Evolutionary conservation across 257 asterid genomes (phyloP).

Genomic region (Fraxinus excelsior): DNA sequence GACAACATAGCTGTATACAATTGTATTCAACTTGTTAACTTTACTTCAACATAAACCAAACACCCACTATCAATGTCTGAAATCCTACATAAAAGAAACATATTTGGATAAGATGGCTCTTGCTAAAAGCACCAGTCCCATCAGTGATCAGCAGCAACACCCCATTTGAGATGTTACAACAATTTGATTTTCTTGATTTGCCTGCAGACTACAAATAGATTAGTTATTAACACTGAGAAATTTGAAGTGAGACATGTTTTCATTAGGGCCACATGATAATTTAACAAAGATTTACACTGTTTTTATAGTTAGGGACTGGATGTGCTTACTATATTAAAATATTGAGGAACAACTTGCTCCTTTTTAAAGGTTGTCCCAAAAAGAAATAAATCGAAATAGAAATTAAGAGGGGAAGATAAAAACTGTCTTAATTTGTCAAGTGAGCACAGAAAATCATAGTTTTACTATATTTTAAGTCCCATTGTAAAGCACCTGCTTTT

Average conservation of each 20-base stretch:
- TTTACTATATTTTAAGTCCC: not conserved
- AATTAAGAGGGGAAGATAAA: too few relatives aligned
- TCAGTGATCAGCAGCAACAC: constrained; percentile 22
- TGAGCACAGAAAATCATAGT: not conserved
- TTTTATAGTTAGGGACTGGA: not conserved
- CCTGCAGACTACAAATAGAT: not conserved
- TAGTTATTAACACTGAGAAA: not conserved
- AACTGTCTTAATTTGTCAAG: too few relatives aligned
- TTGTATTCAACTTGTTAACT: constrained; percentile 39
- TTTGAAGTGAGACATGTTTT: not conserved
- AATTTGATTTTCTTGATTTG: not conserved
- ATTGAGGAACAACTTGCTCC: too few relatives aligned
- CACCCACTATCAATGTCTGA: constrained; percentile 67
- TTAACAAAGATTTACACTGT: not conserved
- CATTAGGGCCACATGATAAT: not conserved
- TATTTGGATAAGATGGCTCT: constrained; percentile 37
- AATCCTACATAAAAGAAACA: constrained; percentile 36
- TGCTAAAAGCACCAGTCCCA: constrained; percentile 21
- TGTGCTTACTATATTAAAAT: too few relatives aligned
- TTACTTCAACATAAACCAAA: constrained; percentile 54
- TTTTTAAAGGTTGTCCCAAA: too few relatives aligned
- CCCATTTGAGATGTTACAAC: constrained; percentile 40
- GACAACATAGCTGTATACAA: constrained; percentile 45
- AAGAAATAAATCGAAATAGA: too few relatives aligned
- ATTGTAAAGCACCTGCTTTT: constrained; percentile 31